Conservation (phyloP, 495 filamentous ascomycete species). For the Penicillium parvum region DNA sequence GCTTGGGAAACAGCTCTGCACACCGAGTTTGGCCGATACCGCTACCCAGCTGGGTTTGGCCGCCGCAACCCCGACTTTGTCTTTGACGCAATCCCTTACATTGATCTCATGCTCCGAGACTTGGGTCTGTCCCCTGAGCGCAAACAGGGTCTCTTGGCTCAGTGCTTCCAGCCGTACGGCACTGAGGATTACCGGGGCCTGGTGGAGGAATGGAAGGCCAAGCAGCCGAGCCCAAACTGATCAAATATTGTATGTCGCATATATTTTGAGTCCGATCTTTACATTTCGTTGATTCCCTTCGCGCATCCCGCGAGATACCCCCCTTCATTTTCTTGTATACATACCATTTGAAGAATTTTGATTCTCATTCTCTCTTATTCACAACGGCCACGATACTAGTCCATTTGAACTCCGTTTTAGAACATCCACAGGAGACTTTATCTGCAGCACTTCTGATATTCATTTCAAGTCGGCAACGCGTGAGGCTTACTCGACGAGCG, state of each 20-base stretch:
- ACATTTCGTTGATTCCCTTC: neutral
- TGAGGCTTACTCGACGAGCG: neutral
- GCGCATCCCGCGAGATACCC: conserved; percentile 16
- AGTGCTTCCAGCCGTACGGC: conserved; percentile 53
- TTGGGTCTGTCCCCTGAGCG: conserved; percentile 49
- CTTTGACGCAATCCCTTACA: conserved; percentile 73
- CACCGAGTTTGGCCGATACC: conserved; percentile 63
- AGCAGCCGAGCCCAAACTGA: conserved; percentile 1
- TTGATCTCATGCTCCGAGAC: conserved; percentile 66
- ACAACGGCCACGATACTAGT: too few relatives aligned
- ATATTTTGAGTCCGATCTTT: neutral
- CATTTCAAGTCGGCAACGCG: neutral
- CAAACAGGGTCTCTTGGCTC: conserved; percentile 42
- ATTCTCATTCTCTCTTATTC: neutral
- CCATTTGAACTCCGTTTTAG: too few relatives aligned
- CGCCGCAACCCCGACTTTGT: conserved; percentile 63
- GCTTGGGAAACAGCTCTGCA: conserved; percentile 58
- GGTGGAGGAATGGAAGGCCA: conserved; percentile 51
- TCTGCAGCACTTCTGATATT: too few relatives aligned
- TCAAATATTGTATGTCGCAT: neutral
- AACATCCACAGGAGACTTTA: too few relatives aligned
- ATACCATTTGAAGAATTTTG: neutral
- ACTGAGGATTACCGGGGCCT: conserved; percentile 58
- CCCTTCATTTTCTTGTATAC: neutral
- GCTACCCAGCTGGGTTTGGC: conserved; percentile 63